Base-by-base conservation (phyloP, 2,329 filamentous ascomycete genomes). In the Podosphaera xanthii region DNA sequence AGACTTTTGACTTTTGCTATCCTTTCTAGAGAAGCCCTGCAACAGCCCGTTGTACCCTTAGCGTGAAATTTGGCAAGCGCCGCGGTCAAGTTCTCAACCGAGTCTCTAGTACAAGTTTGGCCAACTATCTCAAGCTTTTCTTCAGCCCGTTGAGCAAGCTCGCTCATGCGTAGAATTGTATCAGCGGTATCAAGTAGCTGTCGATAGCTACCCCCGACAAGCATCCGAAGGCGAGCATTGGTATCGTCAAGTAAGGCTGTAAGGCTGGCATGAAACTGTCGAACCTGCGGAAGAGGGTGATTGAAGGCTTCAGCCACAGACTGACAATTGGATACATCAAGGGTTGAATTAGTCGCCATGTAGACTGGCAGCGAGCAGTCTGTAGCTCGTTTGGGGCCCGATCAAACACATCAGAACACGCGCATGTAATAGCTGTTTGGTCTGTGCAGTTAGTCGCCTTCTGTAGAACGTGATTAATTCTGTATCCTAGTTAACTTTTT, bases 101-200 rank as follows among this genome's bases (percentile, higher is more conserved):
- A 76, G 58, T 77, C 74, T 44, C 87, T 79, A 58, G 90, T 89
- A 71, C 91, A 96, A 60, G 80, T 79, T 49, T 79, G 79, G 53
- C 87, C 87, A 73, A 95, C 84, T 61, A 76, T 76, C 14, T 78
- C 78, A 58, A 97, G 76, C 44, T 82, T 79, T 4, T 76, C 73
- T 70, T 95, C 88, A 14, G 88, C 84, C 10, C 75, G 73, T 61
- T 83, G 79, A 72, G 92, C 91, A 68, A 91, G 82, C 46, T 72
- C 72, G 64, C 87, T 85, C 87, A 97, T 95, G 61, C 83, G 79
- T 59, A 96, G 85, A 64, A 97, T 97, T n/a, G 83, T 83, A 72
- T 96, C 90, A 59, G 91, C 91, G 0, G 91, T 96, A 58, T 87
- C 87, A 34, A 97, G 81, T 7, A 97, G 81, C 66, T 92, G 87